Evolutionary conservation across 2,329 filamentous ascomycete genomes (phyloP).

Genomic region (Nemania bipapillata): DNA sequence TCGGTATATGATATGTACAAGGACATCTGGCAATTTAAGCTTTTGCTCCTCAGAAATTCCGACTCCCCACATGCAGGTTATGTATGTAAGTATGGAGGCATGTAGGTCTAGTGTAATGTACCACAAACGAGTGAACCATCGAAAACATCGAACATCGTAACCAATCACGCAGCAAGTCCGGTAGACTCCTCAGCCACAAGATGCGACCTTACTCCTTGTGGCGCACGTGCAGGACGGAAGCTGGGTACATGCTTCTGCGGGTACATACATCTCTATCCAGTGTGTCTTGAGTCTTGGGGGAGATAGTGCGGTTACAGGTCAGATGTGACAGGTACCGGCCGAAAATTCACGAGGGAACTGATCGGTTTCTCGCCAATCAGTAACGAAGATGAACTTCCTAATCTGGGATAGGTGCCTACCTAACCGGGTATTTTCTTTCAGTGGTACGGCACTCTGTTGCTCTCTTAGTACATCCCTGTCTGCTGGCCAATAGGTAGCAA

Average conservation of each 20-base stretch:
- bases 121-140: neutral
- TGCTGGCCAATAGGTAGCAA: no score
- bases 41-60: conserved; percentile 10
- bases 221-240: conserved; percentile 16
- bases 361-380: neutral
- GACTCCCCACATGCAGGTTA: conserved; percentile 10
- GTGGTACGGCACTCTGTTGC: neutral
- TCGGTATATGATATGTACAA: conserved; percentile 1
- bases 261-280: no score
- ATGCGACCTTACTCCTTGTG: conserved; percentile 29
- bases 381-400: conserved; percentile 17
- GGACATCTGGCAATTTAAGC: conserved; percentile 3
- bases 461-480: neutral
- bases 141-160: neutral
- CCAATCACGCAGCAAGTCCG: neutral
- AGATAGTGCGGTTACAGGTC: conserved; percentile 5
- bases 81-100: no score
- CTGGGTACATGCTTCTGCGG: no score
- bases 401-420: conserved; percentile 19
- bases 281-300: neutral
- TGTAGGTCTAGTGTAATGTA: neutral
- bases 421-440: conserved; percentile 14
- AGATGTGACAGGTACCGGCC: conserved; percentile 7
- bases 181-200: conserved; percentile 29
- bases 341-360: neutral